Percentiles rank a stretch among this genome's conserved stretches.
phyloP scores from a whole-genome alignment of 1,284 basidiomycete genomes.

The Pholiota adiposa region DNA sequence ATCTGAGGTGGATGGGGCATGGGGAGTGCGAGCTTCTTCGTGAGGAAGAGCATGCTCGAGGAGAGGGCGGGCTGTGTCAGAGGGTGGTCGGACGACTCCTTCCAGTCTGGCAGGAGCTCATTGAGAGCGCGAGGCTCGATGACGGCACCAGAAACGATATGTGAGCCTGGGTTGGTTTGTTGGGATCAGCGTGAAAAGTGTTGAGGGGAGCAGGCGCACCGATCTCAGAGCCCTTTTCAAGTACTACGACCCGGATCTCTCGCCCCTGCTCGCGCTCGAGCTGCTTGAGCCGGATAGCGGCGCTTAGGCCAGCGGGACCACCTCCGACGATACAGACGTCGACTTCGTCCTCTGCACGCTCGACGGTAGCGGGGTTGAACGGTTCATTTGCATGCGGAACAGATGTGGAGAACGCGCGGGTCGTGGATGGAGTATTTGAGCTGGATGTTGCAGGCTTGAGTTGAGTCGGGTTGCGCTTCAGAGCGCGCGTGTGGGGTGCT shows the following conservation, averaged over 20 bases:
- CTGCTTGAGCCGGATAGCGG: conserved; percentile 97
- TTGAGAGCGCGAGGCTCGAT: conserved; percentile 92
- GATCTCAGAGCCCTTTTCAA: conserved; percentile 95
- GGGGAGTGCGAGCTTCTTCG: conserved; percentile 72
- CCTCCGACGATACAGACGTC: conserved; percentile 98
- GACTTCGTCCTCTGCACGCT: conserved; percentile 85
- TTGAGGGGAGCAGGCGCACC: conserved; percentile 64
- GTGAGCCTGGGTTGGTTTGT: conserved; percentile 66
- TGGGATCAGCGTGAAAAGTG: neutral
- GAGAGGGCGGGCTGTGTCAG: conserved; percentile 83
- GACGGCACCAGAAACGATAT: conserved; percentile 96
- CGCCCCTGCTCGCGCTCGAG: conserved; percentile 81
- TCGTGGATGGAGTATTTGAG: neutral
- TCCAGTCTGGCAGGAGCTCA: conserved; percentile 92
- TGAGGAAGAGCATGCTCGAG: conserved; percentile 90
- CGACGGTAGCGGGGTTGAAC: conserved; percentile 43
- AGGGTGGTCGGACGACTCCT: conserved; percentile 55
- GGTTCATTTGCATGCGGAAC: conserved; percentile 2
- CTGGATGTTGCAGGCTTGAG: no score
- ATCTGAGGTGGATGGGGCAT: conserved; percentile 98
- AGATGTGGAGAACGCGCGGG: neutral
- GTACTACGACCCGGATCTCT: conserved; percentile 89
- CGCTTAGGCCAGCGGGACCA: conserved; percentile 93
- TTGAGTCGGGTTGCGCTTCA: neutral
- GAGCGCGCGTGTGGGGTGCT: neutral